Conservation (phyloP, 495 filamentous ascomycete genomes). For the Talaromyces thailandensis region DNA sequence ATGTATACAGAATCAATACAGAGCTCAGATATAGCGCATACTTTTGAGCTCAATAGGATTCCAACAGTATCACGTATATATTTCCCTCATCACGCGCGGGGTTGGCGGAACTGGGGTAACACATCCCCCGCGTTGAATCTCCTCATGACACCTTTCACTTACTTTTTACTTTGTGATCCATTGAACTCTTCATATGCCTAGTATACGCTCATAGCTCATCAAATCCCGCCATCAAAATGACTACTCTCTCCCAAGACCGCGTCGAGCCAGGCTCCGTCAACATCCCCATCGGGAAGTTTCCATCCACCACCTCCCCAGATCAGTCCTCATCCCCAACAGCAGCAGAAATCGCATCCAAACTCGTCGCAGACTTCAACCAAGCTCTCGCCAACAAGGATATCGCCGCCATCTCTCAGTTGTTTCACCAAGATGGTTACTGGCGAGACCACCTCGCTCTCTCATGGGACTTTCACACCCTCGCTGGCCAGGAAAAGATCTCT, state of each 20-base stretch:
- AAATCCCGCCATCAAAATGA: not conserved
- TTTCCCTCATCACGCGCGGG: not conserved
- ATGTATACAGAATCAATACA: too few species aligned
- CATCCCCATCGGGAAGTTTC: constrained; percentile 27
- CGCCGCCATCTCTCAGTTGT: constrained; percentile 27
- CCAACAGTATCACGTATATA: too few species aligned
- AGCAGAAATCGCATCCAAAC: constrained; percentile 9
- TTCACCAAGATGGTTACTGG: constrained; percentile 44
- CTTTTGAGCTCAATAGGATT: too few species aligned
- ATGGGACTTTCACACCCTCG: constrained; percentile 43
- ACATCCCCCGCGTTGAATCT: not conserved
- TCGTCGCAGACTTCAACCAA: constrained; percentile 11
- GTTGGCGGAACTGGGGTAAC: not conserved
- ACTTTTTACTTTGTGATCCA: not conserved
- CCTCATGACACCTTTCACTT: not conserved
- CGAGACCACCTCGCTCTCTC: constrained; percentile 45
- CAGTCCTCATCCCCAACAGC: not conserved
- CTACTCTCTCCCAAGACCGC: constrained; percentile 40
- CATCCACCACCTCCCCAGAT: not conserved
- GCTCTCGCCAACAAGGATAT: constrained; percentile 6
- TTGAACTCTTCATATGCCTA: not conserved
- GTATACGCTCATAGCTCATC: not conserved
- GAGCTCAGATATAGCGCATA: too few species aligned
- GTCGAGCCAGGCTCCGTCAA: constrained; percentile 52
- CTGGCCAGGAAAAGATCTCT: constrained; percentile 33